Evolutionary conservation across 164 flowering plant species (phyloP), one percentile per base, ranked within the genome.

Genomic region (Tinospora cordifolia): DNA sequence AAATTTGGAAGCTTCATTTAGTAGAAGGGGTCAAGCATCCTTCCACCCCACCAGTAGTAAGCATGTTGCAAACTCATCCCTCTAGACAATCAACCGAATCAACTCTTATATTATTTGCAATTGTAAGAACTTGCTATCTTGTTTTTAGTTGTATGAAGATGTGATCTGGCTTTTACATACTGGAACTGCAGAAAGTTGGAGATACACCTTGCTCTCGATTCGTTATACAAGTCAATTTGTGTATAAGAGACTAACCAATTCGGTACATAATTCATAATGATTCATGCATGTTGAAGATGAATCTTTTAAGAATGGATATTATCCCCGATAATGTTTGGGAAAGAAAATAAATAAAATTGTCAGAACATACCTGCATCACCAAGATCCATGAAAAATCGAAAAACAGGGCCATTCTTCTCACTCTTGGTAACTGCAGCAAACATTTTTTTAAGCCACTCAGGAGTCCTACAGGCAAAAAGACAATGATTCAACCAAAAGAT

Each of bases 321-420:
- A 39, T 38, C 47, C 11, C 25, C 46, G 4, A 30, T 30, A 30
- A 30, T 30, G 4, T 30, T 30, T 30, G 36, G 36, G 0, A 41
- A 40, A 24, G 25, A 60, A 24, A 24, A 9, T 5, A 0, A 62
- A 10, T 21, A 8, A 10, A 27, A 12, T 9, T 26, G 26, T 30
- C 21, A 59, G n/a, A 41, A 67, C 15, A 26, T 76, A 94, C 98
- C 98, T 78, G 98, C 97, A 80, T 94, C 98, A 14, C 97, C 91
- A 68, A 90, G 75, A 81, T 94, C 98, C 89, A 91, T 84, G 79
- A 94, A 94, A 75, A 94, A 94, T 8, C 95, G 95, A 73, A 94
- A 94, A 22, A 94, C 87, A 44, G 96, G 98, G 44, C 87, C 90
- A 71, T 86, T 83, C 76, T 84, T 85, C 69, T 87, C 87, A 74